A percentile compares a stretch with the other conserved stretches of the same genome.
Evolutionary conservation across 805 yeast genomes (phyloP).

Genomic region (Barnettozyma pratensis): DNA sequence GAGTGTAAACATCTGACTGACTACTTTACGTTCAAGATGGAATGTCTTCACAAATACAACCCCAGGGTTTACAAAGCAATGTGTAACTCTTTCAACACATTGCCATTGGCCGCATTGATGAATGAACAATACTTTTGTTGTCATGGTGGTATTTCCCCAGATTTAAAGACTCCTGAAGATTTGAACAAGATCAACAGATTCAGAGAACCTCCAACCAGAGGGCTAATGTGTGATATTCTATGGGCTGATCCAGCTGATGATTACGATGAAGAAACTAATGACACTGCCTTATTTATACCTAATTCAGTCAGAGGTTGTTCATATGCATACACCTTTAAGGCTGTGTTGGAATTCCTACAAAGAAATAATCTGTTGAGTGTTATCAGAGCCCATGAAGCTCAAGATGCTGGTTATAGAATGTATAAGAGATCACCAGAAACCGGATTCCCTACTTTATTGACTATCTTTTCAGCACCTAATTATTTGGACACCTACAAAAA

Average conservation of each 20-base stretch:
- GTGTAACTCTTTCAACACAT: constrained; percentile 72
- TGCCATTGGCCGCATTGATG: constrained; percentile 92
- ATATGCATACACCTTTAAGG: constrained; percentile 73
- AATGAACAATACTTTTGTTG: constrained; percentile 92
- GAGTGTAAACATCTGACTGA: constrained; percentile 92
- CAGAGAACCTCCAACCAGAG: constrained; percentile 88
- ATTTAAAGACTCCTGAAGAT: constrained; percentile 64
- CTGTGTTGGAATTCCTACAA: constrained; percentile 74
- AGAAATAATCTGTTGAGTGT: constrained; percentile 75
- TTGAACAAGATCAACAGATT: constrained; percentile 69
- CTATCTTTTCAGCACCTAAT: constrained; percentile 94
- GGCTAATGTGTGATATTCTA: constrained; percentile 88
- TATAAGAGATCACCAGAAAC: constrained; percentile 77
- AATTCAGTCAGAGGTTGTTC: constrained; percentile 89
- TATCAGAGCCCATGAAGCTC: constrained; percentile 96
- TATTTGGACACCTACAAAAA: constrained; percentile 89
- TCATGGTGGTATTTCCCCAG: constrained; percentile 95
- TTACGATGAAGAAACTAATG: constrained; percentile 62
- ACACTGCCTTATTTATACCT: constrained; percentile 44
- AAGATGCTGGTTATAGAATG: constrained; percentile 95
- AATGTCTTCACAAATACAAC: constrained; percentile 82
- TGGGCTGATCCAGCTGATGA: constrained; percentile 97
- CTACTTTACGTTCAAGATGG: constrained; percentile 88
- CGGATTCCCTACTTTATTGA: constrained; percentile 85
- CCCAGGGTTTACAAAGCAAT: constrained; percentile 62